Percentiles rank a stretch among this genome's conserved stretches.
These are phyloP conservation scores for Fusarium marasasianum DNA, from an alignment of 2,329 filamentous ascomycete species.

Conservation along the genomic window DNA sequence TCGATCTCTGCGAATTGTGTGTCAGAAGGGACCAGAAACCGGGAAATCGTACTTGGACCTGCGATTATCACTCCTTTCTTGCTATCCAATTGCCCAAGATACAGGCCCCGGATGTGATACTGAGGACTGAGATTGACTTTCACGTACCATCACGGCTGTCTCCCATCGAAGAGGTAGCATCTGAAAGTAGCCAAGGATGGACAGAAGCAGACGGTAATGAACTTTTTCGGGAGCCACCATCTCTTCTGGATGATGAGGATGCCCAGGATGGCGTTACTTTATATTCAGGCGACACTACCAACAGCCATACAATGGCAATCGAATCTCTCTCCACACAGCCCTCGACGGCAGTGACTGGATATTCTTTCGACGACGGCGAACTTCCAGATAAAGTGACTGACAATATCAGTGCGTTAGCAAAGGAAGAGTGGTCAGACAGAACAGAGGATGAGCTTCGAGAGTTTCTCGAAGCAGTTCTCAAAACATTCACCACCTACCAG, in stretches of 20 bases:
- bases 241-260: neutral
- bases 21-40: neutral
- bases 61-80: slow-evolving; percentile 14
- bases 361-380: neutral
- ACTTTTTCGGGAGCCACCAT: neutral
- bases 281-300: neutral
- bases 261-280: neutral
- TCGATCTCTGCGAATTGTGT: slow-evolving; percentile 13
- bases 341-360: neutral
- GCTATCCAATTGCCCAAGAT: neutral
- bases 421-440: slow-evolving; percentile 4
- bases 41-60: slow-evolving; percentile 21
- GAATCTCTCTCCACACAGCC: neutral
- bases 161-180: slow-evolving; percentile 1
- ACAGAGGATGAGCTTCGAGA: slow-evolving; percentile 14
- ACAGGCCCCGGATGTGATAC: neutral
- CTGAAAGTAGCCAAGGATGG: neutral
- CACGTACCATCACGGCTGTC: neutral
- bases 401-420: neutral
- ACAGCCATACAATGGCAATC: neutral
- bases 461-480: slow-evolving; percentile 14
- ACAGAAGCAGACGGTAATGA: neutral
- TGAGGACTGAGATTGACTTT: neutral
- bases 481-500: slow-evolving; percentile 3
- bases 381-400: neutral